Percentiles rank a stretch among this genome's conserved stretches.
Evolutionary conservation across 2,329 filamentous ascomycete genomes (phyloP).

Genomic region (Raffaelea deltoideospora): DNA sequence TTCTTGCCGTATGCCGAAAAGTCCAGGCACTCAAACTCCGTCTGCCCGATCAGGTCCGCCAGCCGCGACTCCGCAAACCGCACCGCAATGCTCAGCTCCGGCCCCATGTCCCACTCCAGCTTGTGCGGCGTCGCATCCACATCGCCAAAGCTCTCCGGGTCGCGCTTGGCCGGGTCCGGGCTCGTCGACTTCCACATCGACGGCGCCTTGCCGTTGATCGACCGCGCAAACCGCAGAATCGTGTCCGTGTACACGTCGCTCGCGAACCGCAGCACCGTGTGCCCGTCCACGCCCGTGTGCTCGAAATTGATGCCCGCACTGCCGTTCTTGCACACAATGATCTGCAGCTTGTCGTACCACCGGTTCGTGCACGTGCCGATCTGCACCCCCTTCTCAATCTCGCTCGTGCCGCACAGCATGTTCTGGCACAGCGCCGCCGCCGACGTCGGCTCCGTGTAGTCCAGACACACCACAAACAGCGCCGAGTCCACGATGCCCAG

Average conservation of each 20-base stretch:
- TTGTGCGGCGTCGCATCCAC: slow-evolving; percentile 91
- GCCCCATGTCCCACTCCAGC: slow-evolving; percentile 93
- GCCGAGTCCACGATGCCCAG: slow-evolving; percentile 92
- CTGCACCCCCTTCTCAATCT: slow-evolving; percentile 84
- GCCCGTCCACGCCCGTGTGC: slow-evolving; percentile 93
- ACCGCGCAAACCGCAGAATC: slow-evolving; percentile 84
- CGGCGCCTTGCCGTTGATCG: slow-evolving; percentile 87
- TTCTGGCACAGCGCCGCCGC: slow-evolving; percentile 86
- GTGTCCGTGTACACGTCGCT: slow-evolving; percentile 97
- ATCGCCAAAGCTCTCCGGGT: slow-evolving; percentile 81
- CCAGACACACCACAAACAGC: slow-evolving; percentile 80
- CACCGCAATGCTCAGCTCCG: slow-evolving; percentile 77
- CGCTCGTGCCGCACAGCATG: slow-evolving; percentile 92
- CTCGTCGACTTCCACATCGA: slow-evolving; percentile 82
- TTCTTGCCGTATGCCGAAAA: slow-evolving; percentile 87
- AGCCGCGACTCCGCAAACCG: slow-evolving; percentile 91
- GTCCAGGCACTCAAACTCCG: slow-evolving; percentile 87
- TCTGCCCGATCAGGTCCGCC: slow-evolving; percentile 88
- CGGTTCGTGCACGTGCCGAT: slow-evolving; percentile 95
- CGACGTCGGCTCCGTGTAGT: slow-evolving; percentile 74
- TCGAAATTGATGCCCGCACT: slow-evolving; percentile 99
- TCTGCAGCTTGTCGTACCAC: slow-evolving; percentile 98
- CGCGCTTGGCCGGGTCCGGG: slow-evolving; percentile 83
- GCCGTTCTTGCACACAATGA: slow-evolving; percentile 97
- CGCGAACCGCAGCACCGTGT: slow-evolving; percentile 90